phyloP scores from a whole-genome alignment of 2,329 filamentous ascomycete genomes.

The Helicocarpus griseus region DNA sequence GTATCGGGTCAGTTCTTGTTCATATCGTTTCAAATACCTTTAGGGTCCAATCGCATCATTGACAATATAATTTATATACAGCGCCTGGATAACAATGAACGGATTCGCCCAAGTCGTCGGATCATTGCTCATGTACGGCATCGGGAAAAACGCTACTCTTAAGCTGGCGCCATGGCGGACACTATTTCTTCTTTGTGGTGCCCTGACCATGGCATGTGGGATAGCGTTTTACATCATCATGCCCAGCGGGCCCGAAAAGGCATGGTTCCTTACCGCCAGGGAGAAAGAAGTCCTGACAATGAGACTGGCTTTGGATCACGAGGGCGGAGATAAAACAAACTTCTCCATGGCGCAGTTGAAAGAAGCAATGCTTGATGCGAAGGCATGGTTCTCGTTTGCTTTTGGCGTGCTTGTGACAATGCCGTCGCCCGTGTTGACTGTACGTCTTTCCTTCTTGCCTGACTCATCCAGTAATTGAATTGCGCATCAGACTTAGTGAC shows the following conservation, averaged over 20 bases:
- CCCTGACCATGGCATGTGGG: constrained; percentile 35
- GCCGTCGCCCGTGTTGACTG: constrained; percentile 37
- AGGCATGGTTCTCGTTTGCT: constrained; percentile 37
- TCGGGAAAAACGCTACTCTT: constrained; percentile 33
- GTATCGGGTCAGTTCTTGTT: constrained; percentile 21
- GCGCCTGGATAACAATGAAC: constrained; percentile 35
- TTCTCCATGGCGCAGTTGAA: constrained; percentile 37
- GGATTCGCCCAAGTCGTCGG: constrained; percentile 39
- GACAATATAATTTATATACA: background rate
- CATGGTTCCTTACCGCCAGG: constrained; percentile 40
- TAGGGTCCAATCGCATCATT: too few relatives aligned
- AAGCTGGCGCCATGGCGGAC: constrained; percentile 38
- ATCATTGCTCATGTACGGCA: constrained; percentile 42
- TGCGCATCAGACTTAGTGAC: too few relatives aligned
- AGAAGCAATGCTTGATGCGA: constrained; percentile 36
- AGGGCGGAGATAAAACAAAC: constrained; percentile 34
- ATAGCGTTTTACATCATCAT: constrained; percentile 39
- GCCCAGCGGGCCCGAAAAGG: constrained; percentile 37
- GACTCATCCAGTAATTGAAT: background rate
- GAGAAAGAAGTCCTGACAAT: constrained; percentile 35
- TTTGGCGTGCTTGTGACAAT: constrained; percentile 41
- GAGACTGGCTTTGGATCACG: constrained; percentile 28
- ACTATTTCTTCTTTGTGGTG: constrained; percentile 43
- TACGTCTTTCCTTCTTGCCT: constrained; percentile 11
- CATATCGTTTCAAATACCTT: too few relatives aligned